Evolutionary conservation across 805 yeast genomes (phyloP), one percentile per base, ranked within the genome.

Genomic region (Yarrowia sp.): DNA sequence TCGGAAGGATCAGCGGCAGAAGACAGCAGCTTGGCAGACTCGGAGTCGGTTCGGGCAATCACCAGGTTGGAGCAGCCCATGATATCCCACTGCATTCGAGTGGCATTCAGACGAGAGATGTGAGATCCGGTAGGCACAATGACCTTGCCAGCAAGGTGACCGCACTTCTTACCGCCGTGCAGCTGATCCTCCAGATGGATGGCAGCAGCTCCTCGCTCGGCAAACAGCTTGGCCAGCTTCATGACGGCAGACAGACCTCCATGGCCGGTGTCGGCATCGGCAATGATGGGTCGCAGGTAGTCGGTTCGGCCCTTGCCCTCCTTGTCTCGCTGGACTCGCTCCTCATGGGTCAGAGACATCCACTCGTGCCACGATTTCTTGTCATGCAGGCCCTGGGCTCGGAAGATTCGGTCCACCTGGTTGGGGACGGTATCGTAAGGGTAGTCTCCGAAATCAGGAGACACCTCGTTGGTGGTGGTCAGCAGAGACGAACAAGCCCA

Each of bases 361-460:
- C 80, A 80, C 58, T 78, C 78, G 65, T 77, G 75, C 71, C 77
- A 79, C 1, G 82, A 69, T 70, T 83, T 83, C 53, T 78, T 78
- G 70, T 85, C 89, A 68, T 85, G 89, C 68, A 84, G 75, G 67
- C 75, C 76, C 73, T 85, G 88, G 1, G 87, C 85, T 68, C 82
- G 80, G 73, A 84, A 84, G 38, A 85, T 70, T 64, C 87, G 77
- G 65, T 84, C 85, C 6, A 84, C 88, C 70, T 84, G 86, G 69
- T 83, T 83, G n/a, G 89, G 89, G 1, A 86, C 87, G 0, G 89
- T 86, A 68, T 85, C 85, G 69, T 85, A 85, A 0, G 89, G 89
- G 70, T 86, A 86, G 71, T 86, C 89, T 18, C 88, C 89, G 72
- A 84, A 83, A 70, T 86, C 89, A 1, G 88, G 87, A 1, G 85